phyloP scores from a whole-genome alignment of 129 eudicot genomes.

The Arctium lappa region DNA sequence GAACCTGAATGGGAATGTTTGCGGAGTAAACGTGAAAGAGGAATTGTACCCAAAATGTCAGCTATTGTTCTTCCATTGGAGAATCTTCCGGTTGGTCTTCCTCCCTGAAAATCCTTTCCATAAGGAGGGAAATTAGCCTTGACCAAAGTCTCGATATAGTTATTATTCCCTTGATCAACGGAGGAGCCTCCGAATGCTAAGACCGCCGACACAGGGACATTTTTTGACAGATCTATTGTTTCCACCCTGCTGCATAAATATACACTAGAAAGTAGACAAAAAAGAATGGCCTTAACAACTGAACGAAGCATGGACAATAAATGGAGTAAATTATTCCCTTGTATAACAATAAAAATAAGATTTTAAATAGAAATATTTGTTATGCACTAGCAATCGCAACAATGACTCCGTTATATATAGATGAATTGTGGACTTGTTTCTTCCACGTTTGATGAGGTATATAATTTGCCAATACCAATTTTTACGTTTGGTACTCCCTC shows the following conservation, averaged over 20 bases:
- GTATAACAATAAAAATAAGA: not conserved
- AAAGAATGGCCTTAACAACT: not conserved
- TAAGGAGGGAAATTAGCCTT: conserved; percentile 67
- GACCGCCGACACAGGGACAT: conserved; percentile 41
- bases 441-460: not conserved
- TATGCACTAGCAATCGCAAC: not conserved
- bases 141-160: conserved; percentile 35
- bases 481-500: too few relatives aligned
- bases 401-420: not conserved
- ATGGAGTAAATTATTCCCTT: conserved; percentile 50
- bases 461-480: too few relatives aligned
- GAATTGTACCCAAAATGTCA: conserved; percentile 47
- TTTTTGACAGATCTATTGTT: conserved; percentile 19
- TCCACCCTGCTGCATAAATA: conserved; percentile 5
- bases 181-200: conserved; percentile 62
- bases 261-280: conserved; percentile 3
- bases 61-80: conserved; percentile 59
- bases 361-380: not conserved
- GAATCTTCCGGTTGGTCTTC: conserved; percentile 65
- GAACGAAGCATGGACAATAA: not conserved
- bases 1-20: not conserved
- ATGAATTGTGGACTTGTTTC: not conserved
- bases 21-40: not conserved
- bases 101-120: conserved; percentile 61
- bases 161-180: conserved; percentile 69